Percentiles rank a stretch among this genome's conserved stretches.
Conservation (phyloP, 2,329 filamentous ascomycete genomes). For the Pyrenophora tritici-repentis region DNA sequence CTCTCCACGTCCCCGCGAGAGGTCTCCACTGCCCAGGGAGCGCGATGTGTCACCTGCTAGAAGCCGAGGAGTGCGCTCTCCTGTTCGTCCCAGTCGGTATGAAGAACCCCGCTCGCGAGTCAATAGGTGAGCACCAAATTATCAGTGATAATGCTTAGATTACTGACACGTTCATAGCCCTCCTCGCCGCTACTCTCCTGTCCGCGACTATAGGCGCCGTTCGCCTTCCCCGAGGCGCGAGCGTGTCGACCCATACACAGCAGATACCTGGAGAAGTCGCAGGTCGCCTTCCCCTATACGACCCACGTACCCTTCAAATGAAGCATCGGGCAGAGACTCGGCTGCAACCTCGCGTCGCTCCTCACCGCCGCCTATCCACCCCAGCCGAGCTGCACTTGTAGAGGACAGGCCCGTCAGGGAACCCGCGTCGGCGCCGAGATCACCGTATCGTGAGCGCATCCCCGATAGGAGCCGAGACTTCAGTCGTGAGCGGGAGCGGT, state of each 20-base stretch:
- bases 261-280: constrained; percentile 57
- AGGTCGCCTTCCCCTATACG: constrained; percentile 58
- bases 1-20: constrained; percentile 50
- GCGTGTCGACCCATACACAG: constrained; percentile 53
- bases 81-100: constrained; percentile 48
- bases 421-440: constrained; percentile 40
- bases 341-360: constrained; percentile 64
- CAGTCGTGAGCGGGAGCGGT: constrained; percentile 37
- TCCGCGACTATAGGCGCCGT: constrained; percentile 56
- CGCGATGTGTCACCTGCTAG: constrained; percentile 54
- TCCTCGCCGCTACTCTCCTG: constrained; percentile 50
- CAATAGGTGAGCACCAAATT: constrained; percentile 33
- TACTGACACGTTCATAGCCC: constrained; percentile 29
- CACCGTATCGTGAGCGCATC: constrained; percentile 45
- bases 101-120: constrained; percentile 53
- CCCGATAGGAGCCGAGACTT: constrained; percentile 34
- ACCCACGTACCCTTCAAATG: constrained; percentile 49
- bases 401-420: constrained; percentile 33
- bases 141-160: neutral
- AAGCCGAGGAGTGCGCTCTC: constrained; percentile 53
- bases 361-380: constrained; percentile 62
- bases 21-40: constrained; percentile 51
- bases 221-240: constrained; percentile 59
- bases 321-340: constrained; percentile 60
- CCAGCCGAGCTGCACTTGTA: constrained; percentile 56